Percentiles rank a stretch among this genome's conserved stretches.
Evolutionary conservation across 208 protist species (phyloP).

Genomic region (Leishmania arabica): DNA sequence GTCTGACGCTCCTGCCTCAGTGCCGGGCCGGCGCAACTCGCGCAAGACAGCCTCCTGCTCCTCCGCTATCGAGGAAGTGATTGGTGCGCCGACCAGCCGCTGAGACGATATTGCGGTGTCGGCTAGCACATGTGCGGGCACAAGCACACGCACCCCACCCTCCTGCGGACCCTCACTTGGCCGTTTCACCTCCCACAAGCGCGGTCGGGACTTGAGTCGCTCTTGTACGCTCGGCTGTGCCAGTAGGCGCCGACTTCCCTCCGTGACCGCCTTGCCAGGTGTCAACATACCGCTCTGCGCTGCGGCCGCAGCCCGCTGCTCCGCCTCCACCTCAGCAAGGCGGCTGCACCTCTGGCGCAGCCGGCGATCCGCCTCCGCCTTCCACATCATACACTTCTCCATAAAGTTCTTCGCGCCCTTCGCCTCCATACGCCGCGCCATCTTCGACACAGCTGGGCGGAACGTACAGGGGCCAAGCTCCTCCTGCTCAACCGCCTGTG

Average conservation of each 20-base stretch:
- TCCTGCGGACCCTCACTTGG: neutral
- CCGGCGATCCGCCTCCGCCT: slow-evolving; percentile 30
- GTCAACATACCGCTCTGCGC: slow-evolving; percentile 15
- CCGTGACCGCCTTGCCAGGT: slow-evolving; percentile 17
- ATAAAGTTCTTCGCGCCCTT: slow-evolving; percentile 63
- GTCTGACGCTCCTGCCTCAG: neutral
- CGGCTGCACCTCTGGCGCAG: slow-evolving; percentile 41
- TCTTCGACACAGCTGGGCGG: slow-evolving; percentile 36
- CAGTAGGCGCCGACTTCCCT: slow-evolving; percentile 27
- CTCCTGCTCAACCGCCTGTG: slow-evolving; percentile 22
- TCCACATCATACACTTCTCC: slow-evolving; percentile 65
- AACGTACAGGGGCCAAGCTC: slow-evolving; percentile 60
- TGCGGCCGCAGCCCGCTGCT: slow-evolving; percentile 15
- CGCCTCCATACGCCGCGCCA: slow-evolving; percentile 25
- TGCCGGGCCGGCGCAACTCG: slow-evolving; percentile 9
- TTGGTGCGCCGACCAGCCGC: slow-evolving; percentile 12
- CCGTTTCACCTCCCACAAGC: slow-evolving; percentile 33
- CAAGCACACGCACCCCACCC: neutral
- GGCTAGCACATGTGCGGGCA: neutral
- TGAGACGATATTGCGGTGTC: neutral
- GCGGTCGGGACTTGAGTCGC: slow-evolving; percentile 27
- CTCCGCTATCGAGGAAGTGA: slow-evolving; percentile 29
- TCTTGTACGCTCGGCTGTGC: slow-evolving; percentile 22
- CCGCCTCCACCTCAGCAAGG: slow-evolving; percentile 27
- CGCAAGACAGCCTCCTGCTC: slow-evolving; percentile 31